phyloP scores from a whole-genome alignment of 768 basidiomycete genomes.

The Tulasnella sp. region DNA sequence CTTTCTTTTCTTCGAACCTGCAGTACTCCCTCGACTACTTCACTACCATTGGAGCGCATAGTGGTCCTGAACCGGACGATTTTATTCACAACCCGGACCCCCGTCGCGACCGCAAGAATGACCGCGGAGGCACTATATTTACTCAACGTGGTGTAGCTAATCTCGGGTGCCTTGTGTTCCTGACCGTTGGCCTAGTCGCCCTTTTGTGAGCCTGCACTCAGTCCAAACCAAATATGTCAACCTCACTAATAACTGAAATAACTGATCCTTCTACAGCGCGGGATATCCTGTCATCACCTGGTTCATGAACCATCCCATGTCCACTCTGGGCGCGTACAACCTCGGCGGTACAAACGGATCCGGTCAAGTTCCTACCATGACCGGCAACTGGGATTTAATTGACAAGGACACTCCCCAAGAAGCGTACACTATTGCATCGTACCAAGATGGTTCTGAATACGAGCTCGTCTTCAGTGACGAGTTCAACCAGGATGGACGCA shows the following conservation, averaged over 20 bases:
- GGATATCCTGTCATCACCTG: conserved; percentile 41
- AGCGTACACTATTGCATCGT: conserved; percentile 36
- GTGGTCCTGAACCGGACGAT: conserved; percentile 60
- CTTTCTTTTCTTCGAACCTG: neutral
- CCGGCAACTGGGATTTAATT: conserved; percentile 38
- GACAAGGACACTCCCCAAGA: conserved; percentile 40
- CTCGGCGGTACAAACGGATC: conserved; percentile 44
- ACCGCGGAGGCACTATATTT: conserved; percentile 57
- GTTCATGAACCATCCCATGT: conserved; percentile 30
- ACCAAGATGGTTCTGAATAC: conserved; percentile 37
- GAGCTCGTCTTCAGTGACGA: conserved; percentile 42
- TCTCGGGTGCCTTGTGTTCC: conserved; percentile 61
- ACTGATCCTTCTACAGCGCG: conserved; percentile 32
- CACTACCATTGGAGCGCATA: conserved; percentile 63
- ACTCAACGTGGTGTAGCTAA: conserved; percentile 71
- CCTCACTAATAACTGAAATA: neutral
- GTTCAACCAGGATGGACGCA: conserved; percentile 41
- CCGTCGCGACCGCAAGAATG: conserved; percentile 55
- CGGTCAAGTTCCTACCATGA: conserved; percentile 40
- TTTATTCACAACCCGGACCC: conserved; percentile 72
- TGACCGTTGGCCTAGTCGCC: conserved; percentile 45
- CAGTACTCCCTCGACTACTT: conserved; percentile 74
- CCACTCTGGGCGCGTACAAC: conserved; percentile 40
- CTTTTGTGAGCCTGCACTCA: conserved; percentile 42
- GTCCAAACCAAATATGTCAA: too few relatives aligned